Conservation (phyloP, 306 rosid species). For the Trifolium pratense region DNA sequence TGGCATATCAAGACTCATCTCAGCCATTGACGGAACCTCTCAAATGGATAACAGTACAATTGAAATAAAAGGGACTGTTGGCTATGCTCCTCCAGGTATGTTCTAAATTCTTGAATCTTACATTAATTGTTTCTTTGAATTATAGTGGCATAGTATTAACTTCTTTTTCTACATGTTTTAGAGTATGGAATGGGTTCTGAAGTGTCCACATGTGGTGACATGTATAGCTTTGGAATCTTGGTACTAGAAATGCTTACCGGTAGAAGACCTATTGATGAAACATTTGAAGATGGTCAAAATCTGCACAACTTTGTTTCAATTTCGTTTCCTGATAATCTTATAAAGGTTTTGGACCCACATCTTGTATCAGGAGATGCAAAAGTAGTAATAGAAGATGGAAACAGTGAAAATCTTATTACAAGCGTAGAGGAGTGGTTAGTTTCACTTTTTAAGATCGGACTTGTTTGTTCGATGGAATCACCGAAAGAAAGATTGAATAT, state of each 20-base stretch:
- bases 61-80: too few relatives aligned
- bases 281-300: not conserved
- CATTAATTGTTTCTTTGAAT: too few relatives aligned
- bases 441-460: slow-evolving; percentile 4
- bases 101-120: too few relatives aligned
- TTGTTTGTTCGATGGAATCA: not conserved
- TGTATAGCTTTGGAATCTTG: not conserved
- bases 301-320: not conserved
- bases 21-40: too few relatives aligned
- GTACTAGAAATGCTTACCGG: slow-evolving; percentile 3
- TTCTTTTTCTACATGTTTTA: not conserved
- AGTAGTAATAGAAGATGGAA: not conserved
- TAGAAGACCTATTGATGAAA: not conserved
- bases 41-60: too few relatives aligned
- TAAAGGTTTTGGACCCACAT: not conserved
- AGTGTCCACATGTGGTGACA: slow-evolving; percentile 1
- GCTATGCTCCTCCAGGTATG: too few relatives aligned
- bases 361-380: not conserved
- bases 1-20: too few relatives aligned
- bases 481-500: slow-evolving; percentile 6
- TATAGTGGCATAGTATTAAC: not conserved
- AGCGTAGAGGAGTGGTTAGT: not conserved
- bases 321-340: not conserved
- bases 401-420: not conserved
- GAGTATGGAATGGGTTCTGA: slow-evolving; percentile 18